phyloP scores from a whole-genome alignment of 179 eudicot genomes.

The Corrigiola litoralis region DNA sequence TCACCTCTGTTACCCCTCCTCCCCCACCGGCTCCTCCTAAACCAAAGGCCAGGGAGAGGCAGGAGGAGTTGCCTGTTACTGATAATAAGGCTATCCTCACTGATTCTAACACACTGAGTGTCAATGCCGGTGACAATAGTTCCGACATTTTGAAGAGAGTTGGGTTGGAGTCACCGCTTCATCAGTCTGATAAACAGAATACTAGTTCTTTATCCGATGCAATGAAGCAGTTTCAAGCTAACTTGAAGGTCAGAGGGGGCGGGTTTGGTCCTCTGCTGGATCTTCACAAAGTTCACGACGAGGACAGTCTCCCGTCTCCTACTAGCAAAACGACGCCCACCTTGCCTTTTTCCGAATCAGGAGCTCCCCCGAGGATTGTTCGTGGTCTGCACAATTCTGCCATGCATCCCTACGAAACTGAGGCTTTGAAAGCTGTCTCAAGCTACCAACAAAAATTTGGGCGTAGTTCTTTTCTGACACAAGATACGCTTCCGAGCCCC shows the following conservation, averaged over 20 bases:
- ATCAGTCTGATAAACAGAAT: conserved; percentile 23
- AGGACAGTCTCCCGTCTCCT: conserved; percentile 92
- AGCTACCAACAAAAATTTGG: conserved; percentile 91
- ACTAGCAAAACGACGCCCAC: conserved; percentile 47
- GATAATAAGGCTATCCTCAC: conserved; percentile 37
- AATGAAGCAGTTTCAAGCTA: conserved; percentile 33
- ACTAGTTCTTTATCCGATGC: conserved; percentile 19
- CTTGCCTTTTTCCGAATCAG: conserved; percentile 39
- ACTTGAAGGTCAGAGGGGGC: conserved; percentile 47
- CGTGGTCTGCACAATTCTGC: conserved; percentile 24
- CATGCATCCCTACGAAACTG: conserved; percentile 79
- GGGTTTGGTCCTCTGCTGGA: conserved; percentile 64
- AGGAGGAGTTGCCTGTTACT: conserved; percentile 31
- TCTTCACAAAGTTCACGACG: conserved; percentile 86
- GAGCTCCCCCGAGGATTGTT: conserved; percentile 10
- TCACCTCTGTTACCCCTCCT: conserved; percentile 31
- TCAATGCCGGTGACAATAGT: conserved; percentile 29
- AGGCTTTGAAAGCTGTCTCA: conserved; percentile 79
- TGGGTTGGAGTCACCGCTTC: conserved; percentile 30
- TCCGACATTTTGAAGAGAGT: conserved; percentile 20
- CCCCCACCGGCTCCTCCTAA: conserved; percentile 22
- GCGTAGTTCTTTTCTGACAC: conserved; percentile 43
- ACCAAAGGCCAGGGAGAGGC: conserved; percentile 31
- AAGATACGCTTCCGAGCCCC: conserved; percentile 88
- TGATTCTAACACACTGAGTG: conserved; percentile 40